Conservation (phyloP, 257 asterid genomes). For the Fraxinus quadrangulata region DNA sequence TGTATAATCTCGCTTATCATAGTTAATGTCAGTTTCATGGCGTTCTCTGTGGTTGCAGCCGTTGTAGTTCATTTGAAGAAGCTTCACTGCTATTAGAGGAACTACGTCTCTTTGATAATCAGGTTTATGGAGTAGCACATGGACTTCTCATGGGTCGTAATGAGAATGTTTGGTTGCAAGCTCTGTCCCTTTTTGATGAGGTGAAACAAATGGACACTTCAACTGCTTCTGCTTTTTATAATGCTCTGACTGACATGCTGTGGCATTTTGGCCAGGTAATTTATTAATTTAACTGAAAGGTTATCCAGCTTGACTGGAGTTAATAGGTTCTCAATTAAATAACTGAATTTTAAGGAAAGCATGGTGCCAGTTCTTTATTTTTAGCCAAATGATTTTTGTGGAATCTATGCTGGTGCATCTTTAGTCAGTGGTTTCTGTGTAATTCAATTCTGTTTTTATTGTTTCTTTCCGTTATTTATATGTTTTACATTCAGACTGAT, state of each 20-base stretch:
- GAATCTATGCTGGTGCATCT: neutral
- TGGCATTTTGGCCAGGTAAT: conserved; percentile 98
- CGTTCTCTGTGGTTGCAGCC: conserved; percentile 56
- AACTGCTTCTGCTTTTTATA: conserved; percentile 92
- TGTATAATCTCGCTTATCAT: neutral
- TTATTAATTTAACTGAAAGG: conserved; percentile 6
- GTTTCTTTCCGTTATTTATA: neutral
- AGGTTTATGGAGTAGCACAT: conserved; percentile 91
- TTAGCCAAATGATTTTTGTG: neutral
- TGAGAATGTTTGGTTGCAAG: conserved; percentile 73
- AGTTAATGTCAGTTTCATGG: conserved; percentile 4
- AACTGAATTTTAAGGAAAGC: neutral
- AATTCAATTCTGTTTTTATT: neutral
- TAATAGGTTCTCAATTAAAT: conserved; percentile 11
- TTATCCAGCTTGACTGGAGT: neutral
- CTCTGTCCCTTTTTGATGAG: conserved; percentile 75
- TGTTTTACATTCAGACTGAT: neutral
- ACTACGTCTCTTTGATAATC: conserved; percentile 76
- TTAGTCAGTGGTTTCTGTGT: neutral
- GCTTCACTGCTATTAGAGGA: conserved; percentile 88
- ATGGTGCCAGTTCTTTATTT: neutral
- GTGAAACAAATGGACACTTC: conserved; percentile 91
- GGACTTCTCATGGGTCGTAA: conserved; percentile 91
- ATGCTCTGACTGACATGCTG: conserved; percentile 92
- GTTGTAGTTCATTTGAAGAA: conserved; percentile 82